phyloP scores from a whole-genome alignment of 192 early-diverging fungal species.

The Coemansia aciculifera region DNA sequence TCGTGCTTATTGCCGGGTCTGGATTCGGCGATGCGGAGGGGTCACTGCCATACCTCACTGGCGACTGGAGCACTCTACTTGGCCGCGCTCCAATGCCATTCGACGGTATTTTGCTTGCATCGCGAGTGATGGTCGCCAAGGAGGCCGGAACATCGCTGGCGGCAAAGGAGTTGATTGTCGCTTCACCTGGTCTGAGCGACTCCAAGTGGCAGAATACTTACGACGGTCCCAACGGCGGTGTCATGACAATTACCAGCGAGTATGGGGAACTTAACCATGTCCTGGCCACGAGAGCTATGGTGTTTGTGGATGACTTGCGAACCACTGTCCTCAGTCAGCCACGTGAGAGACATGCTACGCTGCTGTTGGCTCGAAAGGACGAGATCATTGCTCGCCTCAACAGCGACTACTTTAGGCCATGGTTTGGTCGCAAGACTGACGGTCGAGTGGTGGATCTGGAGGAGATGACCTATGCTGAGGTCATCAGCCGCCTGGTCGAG shows the following conservation, averaged over 20 bases:
- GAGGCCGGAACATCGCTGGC: slow-evolving; percentile 76
- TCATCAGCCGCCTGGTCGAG: slow-evolving; percentile 79
- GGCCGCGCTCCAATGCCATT: slow-evolving; percentile 93
- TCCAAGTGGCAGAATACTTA: slow-evolving; percentile 84
- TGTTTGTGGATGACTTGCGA: slow-evolving; percentile 79
- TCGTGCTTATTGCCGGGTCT: slow-evolving; percentile 85
- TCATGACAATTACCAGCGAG: slow-evolving; percentile 87
- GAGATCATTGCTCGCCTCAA: slow-evolving; percentile 90
- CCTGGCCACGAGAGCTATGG: slow-evolving; percentile 80
- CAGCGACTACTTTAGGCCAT: slow-evolving; percentile 72
- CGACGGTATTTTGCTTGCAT: slow-evolving; percentile 93
- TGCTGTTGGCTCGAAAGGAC: slow-evolving; percentile 67
- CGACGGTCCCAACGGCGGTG: slow-evolving; percentile 71
- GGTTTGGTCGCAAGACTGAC: slow-evolving; percentile 87
- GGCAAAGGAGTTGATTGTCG: slow-evolving; percentile 87
- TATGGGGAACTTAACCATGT: slow-evolving; percentile 93
- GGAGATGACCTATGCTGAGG: slow-evolving; percentile 94
- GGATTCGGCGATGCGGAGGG: slow-evolving; percentile 87
- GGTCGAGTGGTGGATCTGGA: slow-evolving; percentile 78
- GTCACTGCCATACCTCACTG: slow-evolving; percentile 88
- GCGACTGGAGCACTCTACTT: slow-evolving; percentile 82
- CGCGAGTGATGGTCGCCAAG: slow-evolving; percentile 92
- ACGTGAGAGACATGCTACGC: slow-evolving; percentile 74
- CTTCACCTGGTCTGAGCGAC: slow-evolving; percentile 77
- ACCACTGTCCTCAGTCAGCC: slow-evolving; percentile 80